Evolutionary conservation across 352 stramenopile species (phyloP).

Genomic region (Pythium scleroteichum): DNA sequence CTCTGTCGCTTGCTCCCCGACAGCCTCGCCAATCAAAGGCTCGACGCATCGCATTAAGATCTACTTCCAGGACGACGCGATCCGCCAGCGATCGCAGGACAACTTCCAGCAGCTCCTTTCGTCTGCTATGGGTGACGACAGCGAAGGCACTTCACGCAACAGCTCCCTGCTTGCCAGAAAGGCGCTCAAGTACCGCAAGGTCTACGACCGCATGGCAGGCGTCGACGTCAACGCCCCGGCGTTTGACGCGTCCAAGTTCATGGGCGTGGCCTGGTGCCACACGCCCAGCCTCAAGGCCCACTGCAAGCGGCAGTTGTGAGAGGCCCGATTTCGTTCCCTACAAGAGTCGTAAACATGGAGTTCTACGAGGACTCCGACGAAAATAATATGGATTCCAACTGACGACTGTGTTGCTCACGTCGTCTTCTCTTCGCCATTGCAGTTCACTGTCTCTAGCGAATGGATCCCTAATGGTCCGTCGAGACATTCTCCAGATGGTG

Average conservation of each 20-base stretch:
- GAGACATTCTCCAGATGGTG: too few relatives aligned
- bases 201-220: constrained; percentile 18
- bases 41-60: constrained; percentile 9
- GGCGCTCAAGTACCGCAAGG: constrained; percentile 29
- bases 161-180: constrained; percentile 7
- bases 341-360: too few relatives aligned
- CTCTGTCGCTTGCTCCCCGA: background rate
- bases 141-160: background rate
- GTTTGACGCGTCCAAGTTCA: constrained; percentile 57
- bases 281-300: constrained; percentile 14
- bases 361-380: too few relatives aligned
- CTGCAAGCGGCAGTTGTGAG: background rate
- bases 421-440: too few relatives aligned
- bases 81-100: constrained; percentile 8
- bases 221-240: constrained; percentile 7
- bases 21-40: background rate
- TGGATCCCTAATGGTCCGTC: too few relatives aligned
- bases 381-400: too few relatives aligned
- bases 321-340: too few relatives aligned
- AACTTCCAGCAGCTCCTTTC: constrained; percentile 1
- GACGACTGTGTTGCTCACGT: too few relatives aligned
- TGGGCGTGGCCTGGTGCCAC: constrained; percentile 47
- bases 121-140: background rate
- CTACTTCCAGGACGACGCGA: constrained; percentile 24
- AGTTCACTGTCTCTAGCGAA: too few relatives aligned